Percentiles rank a stretch among this genome's conserved stretches.
phyloP scores from a whole-genome alignment of 2,329 filamentous ascomycete species.

The Monosporascus sp. region DNA sequence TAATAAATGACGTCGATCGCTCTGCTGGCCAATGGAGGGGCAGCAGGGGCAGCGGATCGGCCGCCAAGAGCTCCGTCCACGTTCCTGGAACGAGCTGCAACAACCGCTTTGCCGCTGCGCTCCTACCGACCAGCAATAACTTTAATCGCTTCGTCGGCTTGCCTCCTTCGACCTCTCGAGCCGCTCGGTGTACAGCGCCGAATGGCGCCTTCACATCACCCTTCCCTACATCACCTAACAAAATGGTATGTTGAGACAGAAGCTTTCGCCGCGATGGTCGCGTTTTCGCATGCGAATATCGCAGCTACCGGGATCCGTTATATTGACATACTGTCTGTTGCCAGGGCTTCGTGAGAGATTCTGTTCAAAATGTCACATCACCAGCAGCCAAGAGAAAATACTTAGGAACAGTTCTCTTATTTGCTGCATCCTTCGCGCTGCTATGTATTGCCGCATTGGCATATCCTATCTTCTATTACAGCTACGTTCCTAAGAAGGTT shows the following conservation, averaged over 20 bases:
- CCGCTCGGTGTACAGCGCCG: slow-evolving; percentile 2
- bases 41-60: slow-evolving; percentile 1
- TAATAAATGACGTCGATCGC: slow-evolving; percentile 8
- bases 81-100: neutral
- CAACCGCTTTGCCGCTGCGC: neutral
- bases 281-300: neutral
- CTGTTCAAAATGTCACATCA: slow-evolving; percentile 39
- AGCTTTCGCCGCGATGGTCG: slow-evolving; percentile 2
- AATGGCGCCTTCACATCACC: slow-evolving; percentile 7
- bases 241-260: slow-evolving; percentile 11
- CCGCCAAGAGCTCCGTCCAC: slow-evolving; percentile 13
- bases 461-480: slow-evolving; percentile 50
- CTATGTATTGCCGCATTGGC: slow-evolving; percentile 42
- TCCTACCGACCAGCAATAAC: neutral
- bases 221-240: neutral
- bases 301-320: neutral
- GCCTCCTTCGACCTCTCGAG: neutral
- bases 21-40: slow-evolving; percentile 5
- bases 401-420: slow-evolving; percentile 41
- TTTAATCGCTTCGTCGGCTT: neutral
- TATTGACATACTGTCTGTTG: neutral
- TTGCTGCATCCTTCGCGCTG: slow-evolving; percentile 36
- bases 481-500: slow-evolving; percentile 51
- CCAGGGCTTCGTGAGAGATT: slow-evolving; percentile 22
- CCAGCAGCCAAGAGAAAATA: slow-evolving; percentile 44